Evolutionary conservation across 768 basidiomycete genomes (phyloP).

Genomic region (Cystoderma amianthinum): DNA sequence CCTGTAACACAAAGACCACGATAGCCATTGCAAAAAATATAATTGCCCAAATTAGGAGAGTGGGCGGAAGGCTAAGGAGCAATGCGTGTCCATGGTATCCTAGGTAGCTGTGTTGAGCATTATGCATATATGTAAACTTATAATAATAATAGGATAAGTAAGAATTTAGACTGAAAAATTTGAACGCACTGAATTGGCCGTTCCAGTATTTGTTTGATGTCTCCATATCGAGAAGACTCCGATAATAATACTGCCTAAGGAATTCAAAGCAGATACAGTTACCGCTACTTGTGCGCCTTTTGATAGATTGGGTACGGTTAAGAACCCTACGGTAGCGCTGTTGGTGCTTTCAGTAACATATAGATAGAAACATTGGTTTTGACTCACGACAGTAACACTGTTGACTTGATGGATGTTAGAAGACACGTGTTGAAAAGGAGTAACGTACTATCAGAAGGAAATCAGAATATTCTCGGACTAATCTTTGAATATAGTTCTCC

Average conservation of each 20-base stretch:
- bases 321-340: conserved; percentile 44
- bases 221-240: conserved; percentile 53
- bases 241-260: conserved; percentile 48
- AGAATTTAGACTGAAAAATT: background rate
- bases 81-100: conserved; percentile 45
- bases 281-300: conserved; percentile 27
- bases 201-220: conserved; percentile 40
- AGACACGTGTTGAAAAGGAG: background rate
- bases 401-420: conserved; percentile 25
- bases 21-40: conserved; percentile 39
- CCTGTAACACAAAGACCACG: conserved; percentile 36
- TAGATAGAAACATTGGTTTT: conserved; percentile 1
- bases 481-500: conserved; percentile 40
- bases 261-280: conserved; percentile 38
- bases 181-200: conserved; percentile 33
- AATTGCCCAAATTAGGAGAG: conserved; percentile 51
- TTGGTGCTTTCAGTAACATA: conserved; percentile 1
- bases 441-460: conserved; percentile 46
- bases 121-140: conserved; percentile 49
- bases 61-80: conserved; percentile 43
- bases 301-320: conserved; percentile 35
- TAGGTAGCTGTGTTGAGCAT: conserved; percentile 34
- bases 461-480: conserved; percentile 49
- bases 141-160: too few relatives aligned
- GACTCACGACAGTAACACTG: conserved; percentile 45